Conservation (phyloP, 352 stramenopile species). For the Globisporangium takayamanum region DNA sequence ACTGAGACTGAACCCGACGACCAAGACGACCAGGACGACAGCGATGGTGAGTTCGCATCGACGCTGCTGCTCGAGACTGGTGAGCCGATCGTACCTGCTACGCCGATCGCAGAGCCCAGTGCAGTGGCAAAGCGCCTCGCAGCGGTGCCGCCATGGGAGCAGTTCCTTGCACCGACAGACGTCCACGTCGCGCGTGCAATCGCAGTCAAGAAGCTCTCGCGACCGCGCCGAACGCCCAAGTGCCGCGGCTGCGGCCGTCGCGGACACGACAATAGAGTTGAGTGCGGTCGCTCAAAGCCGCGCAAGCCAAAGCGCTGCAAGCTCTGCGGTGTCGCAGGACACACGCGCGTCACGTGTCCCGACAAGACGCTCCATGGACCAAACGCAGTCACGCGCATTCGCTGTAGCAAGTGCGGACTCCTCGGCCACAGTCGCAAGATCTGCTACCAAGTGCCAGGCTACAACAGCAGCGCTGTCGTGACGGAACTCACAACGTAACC, state of each 20-base stretch:
- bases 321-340: conserved; percentile 1
- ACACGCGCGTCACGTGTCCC: conserved; percentile 1
- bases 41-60: background rate
- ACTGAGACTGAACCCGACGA: background rate
- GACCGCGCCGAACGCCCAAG: background rate
- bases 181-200: background rate
- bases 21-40: background rate
- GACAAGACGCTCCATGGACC: background rate
- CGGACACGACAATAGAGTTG: background rate
- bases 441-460: background rate
- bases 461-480: background rate
- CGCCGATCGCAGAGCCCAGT: background rate
- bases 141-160: background rate
- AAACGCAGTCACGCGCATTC: background rate
- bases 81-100: background rate
- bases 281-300: background rate
- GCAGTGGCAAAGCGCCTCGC: background rate
- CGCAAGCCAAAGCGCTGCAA: background rate
- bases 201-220: background rate
- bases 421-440: conserved; percentile 5
- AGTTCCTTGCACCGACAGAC: conserved; percentile 1
- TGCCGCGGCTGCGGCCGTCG: background rate
- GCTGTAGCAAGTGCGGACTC: conserved; percentile 8
- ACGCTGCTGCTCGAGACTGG: conserved; percentile 12
- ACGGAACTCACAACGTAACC: too few species aligned